phyloP scores from a whole-genome alignment of 495 filamentous ascomycete species.

The Echria macrotheca region DNA sequence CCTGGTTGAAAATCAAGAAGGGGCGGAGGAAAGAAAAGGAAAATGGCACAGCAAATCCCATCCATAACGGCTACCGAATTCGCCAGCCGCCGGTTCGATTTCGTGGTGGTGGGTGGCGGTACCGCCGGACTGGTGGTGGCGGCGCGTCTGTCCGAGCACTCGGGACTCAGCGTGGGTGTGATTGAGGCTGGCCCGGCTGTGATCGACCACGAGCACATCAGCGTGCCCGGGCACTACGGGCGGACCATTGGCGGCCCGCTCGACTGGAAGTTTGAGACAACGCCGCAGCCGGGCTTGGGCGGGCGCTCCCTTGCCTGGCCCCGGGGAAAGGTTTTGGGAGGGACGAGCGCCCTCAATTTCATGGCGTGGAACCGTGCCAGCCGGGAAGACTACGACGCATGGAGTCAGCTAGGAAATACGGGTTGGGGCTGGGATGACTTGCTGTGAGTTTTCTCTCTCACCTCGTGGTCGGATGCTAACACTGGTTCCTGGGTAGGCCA shows the following conservation, averaged over 20 bases:
- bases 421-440: slow-evolving; percentile 56
- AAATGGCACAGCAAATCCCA: too few relatives aligned
- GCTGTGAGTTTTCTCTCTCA: too few relatives aligned
- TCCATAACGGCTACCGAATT: slow-evolving; percentile 19
- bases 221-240: slow-evolving; percentile 33
- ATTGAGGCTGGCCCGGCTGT: slow-evolving; percentile 50
- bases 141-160: slow-evolving; percentile 46
- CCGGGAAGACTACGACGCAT: slow-evolving; percentile 52
- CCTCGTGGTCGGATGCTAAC: too few relatives aligned
- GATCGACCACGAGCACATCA: slow-evolving; percentile 39
- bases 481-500: too few relatives aligned
- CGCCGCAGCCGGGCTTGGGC: slow-evolving; percentile 39
- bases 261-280: slow-evolving; percentile 50
- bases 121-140: slow-evolving; percentile 52
- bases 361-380: slow-evolving; percentile 55
- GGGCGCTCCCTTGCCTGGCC: slow-evolving; percentile 31
- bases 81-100: slow-evolving; percentile 63
- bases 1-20: too few relatives aligned
- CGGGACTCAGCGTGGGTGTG: slow-evolving; percentile 41
- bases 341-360: slow-evolving; percentile 37
- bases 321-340: slow-evolving; percentile 49
- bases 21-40: too few relatives aligned
- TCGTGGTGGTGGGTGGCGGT: slow-evolving; percentile 55
- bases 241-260: slow-evolving; percentile 38
- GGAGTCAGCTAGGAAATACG: slow-evolving; percentile 49